phyloP scores from a whole-genome alignment of 2,329 filamentous ascomycete genomes.

The Aaosphaeria arxii region DNA sequence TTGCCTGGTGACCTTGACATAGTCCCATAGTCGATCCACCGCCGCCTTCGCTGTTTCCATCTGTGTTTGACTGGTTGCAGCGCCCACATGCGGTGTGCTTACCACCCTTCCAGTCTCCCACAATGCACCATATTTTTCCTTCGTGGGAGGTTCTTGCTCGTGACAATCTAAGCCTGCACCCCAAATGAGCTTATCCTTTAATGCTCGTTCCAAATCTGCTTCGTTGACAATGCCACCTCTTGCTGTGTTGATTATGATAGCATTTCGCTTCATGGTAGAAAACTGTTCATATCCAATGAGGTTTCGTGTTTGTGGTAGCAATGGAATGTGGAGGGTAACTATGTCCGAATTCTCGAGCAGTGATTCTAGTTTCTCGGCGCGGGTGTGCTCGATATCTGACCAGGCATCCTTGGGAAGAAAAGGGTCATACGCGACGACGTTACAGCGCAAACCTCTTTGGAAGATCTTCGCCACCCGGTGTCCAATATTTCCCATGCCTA shows the following conservation, averaged over 20 bases:
- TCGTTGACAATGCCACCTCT: slow-evolving; percentile 51
- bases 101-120: slow-evolving; percentile 46
- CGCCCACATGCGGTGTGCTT: slow-evolving; percentile 51
- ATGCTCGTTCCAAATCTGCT: slow-evolving; percentile 41
- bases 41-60: slow-evolving; percentile 35
- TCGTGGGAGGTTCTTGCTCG: slow-evolving; percentile 44
- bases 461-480: slow-evolving; percentile 14
- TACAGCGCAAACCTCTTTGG: slow-evolving; percentile 37
- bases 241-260: slow-evolving; percentile 46
- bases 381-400: slow-evolving; percentile 11
- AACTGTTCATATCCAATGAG: slow-evolving; percentile 37
- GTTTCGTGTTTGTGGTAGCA: slow-evolving; percentile 19
- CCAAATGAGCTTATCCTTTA: slow-evolving; percentile 41
- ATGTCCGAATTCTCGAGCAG: slow-evolving; percentile 13
- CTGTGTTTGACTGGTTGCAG: slow-evolving; percentile 42
- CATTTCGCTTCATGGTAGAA: slow-evolving; percentile 38
- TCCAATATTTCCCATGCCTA: slow-evolving; percentile 45
- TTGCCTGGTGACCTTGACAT: slow-evolving; percentile 1
- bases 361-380: slow-evolving; percentile 15
- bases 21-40: slow-evolving; percentile 22
- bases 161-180: slow-evolving; percentile 52
- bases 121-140: slow-evolving; percentile 38
- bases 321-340: slow-evolving; percentile 19
- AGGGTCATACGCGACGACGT: slow-evolving; percentile 41
- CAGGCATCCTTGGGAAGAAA: slow-evolving; percentile 43